Percentiles rank a stretch among this genome's conserved stretches.
Evolutionary conservation across 2,329 filamentous ascomycete genomes (phyloP).

Genomic region (Pestalotiopsis sp.): DNA sequence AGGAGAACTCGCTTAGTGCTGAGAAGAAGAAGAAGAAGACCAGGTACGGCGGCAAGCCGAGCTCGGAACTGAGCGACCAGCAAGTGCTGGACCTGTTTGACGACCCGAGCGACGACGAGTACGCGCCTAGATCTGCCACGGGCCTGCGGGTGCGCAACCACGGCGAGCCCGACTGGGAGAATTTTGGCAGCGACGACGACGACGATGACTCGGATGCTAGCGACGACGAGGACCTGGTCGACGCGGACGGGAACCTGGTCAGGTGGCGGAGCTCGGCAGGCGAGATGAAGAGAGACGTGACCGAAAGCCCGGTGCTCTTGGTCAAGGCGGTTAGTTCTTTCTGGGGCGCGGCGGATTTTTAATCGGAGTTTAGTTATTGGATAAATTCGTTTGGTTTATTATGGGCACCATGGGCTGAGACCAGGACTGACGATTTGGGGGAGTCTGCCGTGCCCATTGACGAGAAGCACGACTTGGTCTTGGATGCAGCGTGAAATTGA

Average conservation of each 20-base stretch:
- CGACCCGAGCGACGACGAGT: background rate
- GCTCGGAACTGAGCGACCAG: background rate
- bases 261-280: background rate
- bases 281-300: background rate
- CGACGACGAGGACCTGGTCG: background rate
- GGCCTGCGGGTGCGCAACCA: background rate
- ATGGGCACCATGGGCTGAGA: background rate
- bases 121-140: background rate
- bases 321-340: constrained; percentile 1
- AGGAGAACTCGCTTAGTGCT: background rate
- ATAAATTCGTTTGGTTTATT: background rate
- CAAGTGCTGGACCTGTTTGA: background rate
- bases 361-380: background rate
- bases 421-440: too few species aligned
- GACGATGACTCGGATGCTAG: background rate
- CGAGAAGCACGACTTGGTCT: too few species aligned
- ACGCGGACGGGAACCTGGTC: constrained; percentile 1
- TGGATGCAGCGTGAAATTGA: too few species aligned
- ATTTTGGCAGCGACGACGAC: background rate
- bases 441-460: too few species aligned
- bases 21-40: too few species aligned
- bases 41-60: background rate
- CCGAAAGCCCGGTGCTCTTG: background rate
- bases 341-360: background rate
- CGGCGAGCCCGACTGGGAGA: background rate